Evolutionary conservation across 352 stramenopile species (phyloP).

Genomic region (Globisporangium mamillatum): DNA sequence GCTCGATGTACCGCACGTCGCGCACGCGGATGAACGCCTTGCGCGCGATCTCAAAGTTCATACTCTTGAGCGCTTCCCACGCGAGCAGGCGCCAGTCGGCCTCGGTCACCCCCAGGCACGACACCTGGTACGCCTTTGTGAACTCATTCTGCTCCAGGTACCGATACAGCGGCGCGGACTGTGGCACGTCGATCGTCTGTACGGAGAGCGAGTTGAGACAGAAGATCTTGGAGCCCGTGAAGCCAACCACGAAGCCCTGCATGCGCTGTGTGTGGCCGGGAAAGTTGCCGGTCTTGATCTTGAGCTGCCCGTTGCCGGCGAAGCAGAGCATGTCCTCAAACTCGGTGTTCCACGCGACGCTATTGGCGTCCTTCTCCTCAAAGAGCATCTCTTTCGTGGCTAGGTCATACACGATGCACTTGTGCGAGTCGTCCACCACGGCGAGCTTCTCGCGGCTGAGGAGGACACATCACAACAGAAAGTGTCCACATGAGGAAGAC

Average conservation of each 20-base stretch:
- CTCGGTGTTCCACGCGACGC: slow-evolving; percentile 93
- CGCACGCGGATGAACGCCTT: slow-evolving; percentile 90
- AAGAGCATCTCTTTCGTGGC: slow-evolving; percentile 89
- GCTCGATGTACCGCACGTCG: slow-evolving; percentile 90
- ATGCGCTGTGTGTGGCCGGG: slow-evolving; percentile 88
- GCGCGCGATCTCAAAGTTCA: slow-evolving; percentile 77
- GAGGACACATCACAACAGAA: neutral
- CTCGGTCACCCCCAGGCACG: slow-evolving; percentile 93
- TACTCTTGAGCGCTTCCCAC: slow-evolving; percentile 83
- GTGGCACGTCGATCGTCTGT: slow-evolving; percentile 90
- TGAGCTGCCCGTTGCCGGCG: slow-evolving; percentile 81
- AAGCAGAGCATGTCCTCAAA: slow-evolving; percentile 95
- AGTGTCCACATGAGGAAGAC: slow-evolving; percentile 3
- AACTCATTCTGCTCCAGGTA: slow-evolving; percentile 92
- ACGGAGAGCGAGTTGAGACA: slow-evolving; percentile 85
- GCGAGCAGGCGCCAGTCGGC: slow-evolving; percentile 86
- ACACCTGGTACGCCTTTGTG: slow-evolving; percentile 82
- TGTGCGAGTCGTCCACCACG: slow-evolving; percentile 89
- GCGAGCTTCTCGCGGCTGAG: slow-evolving; percentile 84
- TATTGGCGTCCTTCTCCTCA: slow-evolving; percentile 81
- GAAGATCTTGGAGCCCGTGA: slow-evolving; percentile 92
- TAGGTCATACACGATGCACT: slow-evolving; percentile 90
- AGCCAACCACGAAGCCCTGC: slow-evolving; percentile 92
- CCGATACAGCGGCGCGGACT: slow-evolving; percentile 84
- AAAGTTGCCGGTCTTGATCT: slow-evolving; percentile 90